A percentile compares a stretch with the other conserved stretches of the same genome.
Evolutionary conservation across 495 filamentous ascomycete genomes (phyloP).

Genomic region (Xylaria castorea): DNA sequence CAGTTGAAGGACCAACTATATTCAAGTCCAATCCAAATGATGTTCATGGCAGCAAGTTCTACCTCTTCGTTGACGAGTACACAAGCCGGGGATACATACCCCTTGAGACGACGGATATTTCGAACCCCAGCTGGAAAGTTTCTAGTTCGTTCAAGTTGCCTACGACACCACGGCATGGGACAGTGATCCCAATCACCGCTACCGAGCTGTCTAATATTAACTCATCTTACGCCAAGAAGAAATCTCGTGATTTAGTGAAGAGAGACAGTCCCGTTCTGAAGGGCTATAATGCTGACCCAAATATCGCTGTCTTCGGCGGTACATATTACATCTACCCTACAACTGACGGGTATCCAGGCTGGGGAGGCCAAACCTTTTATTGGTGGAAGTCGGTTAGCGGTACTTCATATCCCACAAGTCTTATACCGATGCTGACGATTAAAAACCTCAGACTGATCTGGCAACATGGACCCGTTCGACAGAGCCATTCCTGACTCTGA

Average conservation of each 20-base stretch:
- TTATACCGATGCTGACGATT: background rate
- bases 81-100: constrained; percentile 33
- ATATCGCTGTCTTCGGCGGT: constrained; percentile 28
- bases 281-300: constrained; percentile 29
- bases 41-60: constrained; percentile 34
- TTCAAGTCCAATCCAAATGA: constrained; percentile 34
- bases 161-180: constrained; percentile 32
- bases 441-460: constrained; percentile 9
- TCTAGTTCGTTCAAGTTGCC: constrained; percentile 29
- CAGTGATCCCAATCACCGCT: constrained; percentile 32
- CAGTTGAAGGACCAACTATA: constrained; percentile 30
- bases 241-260: constrained; percentile 2
- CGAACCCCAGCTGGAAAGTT: constrained; percentile 29
- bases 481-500: constrained; percentile 27
- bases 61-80: constrained; percentile 35
- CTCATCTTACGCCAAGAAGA: background rate
- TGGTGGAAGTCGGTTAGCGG: constrained; percentile 27
- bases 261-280: constrained; percentile 23
- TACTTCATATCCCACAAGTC: background rate
- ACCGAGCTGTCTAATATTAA: constrained; percentile 20
- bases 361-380: constrained; percentile 32
- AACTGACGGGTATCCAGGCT: constrained; percentile 27
- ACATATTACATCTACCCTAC: constrained; percentile 31
- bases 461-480: constrained; percentile 26
- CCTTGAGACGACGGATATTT: constrained; percentile 34